Evolutionary conservation across 1,284 basidiomycete genomes (phyloP).

Genomic region (Cryptococcus sp.): DNA sequence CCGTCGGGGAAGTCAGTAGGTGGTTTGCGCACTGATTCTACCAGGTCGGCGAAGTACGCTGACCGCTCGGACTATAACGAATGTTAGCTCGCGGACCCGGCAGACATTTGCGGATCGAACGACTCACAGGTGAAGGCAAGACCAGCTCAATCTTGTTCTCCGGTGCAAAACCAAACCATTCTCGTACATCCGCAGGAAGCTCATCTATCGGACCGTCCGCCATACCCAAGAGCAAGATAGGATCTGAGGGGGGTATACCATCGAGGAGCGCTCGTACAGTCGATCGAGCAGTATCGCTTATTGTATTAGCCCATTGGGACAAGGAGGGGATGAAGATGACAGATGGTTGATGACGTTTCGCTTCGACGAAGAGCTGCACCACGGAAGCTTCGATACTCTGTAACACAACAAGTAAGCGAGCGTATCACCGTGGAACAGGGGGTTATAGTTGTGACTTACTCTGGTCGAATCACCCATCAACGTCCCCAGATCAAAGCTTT

Average conservation of each 20-base stretch:
- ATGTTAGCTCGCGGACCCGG: neutral
- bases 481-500: slow-evolving; percentile 86
- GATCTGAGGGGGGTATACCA: slow-evolving; percentile 84
- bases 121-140: slow-evolving; percentile 56
- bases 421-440: neutral
- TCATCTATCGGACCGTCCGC: slow-evolving; percentile 73
- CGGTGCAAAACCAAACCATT: slow-evolving; percentile 83
- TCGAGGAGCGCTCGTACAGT: slow-evolving; percentile 91
- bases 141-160: slow-evolving; percentile 72
- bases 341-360: slow-evolving; percentile 94
- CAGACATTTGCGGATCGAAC: too few species aligned
- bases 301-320: slow-evolving; percentile 78
- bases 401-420: slow-evolving; percentile 3
- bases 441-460: slow-evolving; percentile 58
- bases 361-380: slow-evolving; percentile 96
- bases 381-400: slow-evolving; percentile 89
- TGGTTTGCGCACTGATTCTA: slow-evolving; percentile 68
- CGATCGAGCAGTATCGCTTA: slow-evolving; percentile 79
- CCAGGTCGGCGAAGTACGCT: slow-evolving; percentile 74
- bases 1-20: slow-evolving; percentile 93
- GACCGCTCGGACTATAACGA: slow-evolving; percentile 60
- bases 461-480: slow-evolving; percentile 86
- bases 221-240: slow-evolving; percentile 84
- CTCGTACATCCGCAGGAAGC: slow-evolving; percentile 78
- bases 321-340: slow-evolving; percentile 93